A percentile compares a stretch with the other conserved stretches of the same genome.
Conservation (phyloP, 345 rosid genomes). For the Limnanthes douglasii region DNA sequence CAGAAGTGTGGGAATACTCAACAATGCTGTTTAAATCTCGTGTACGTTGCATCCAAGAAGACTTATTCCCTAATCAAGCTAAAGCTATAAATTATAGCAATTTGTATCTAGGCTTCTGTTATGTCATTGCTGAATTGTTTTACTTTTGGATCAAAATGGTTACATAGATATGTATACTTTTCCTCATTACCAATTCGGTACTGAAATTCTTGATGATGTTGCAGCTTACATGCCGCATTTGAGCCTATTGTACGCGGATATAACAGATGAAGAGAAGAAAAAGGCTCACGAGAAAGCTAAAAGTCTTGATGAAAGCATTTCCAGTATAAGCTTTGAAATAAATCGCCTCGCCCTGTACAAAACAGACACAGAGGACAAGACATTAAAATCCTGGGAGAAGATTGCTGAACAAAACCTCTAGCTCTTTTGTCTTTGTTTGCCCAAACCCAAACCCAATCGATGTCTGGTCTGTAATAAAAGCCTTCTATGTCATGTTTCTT, state of each 20-base stretch:
- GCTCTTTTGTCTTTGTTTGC: too few species aligned
- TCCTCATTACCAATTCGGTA: too few species aligned
- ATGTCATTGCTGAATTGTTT: neutral
- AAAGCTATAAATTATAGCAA: neutral
- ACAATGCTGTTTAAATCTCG: neutral
- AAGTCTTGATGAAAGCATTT: constrained; percentile 30
- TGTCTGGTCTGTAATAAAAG: too few species aligned
- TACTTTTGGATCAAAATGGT: neutral
- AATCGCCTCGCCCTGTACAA: constrained; percentile 44
- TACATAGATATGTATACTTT: too few species aligned
- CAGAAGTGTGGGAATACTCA: too few species aligned
- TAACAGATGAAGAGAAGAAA: constrained; percentile 65
- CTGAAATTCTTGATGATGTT: neutral
- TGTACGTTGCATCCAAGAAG: neutral
- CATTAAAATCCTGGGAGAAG: constrained; percentile 64
- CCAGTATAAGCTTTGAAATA: constrained; percentile 33
- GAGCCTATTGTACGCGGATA: constrained; percentile 64
- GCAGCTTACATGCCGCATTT: constrained; percentile 90
- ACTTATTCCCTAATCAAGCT: neutral
- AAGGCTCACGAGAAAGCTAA: constrained; percentile 49
- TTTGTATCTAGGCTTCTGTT: neutral
- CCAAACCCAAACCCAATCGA: too few species aligned
- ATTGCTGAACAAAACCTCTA: constrained; percentile 42
- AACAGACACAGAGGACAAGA: constrained; percentile 46
- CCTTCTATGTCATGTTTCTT: too few species aligned